phyloP scores from a whole-genome alignment of 257 asterid species.

The Fraxinus excelsior region DNA sequence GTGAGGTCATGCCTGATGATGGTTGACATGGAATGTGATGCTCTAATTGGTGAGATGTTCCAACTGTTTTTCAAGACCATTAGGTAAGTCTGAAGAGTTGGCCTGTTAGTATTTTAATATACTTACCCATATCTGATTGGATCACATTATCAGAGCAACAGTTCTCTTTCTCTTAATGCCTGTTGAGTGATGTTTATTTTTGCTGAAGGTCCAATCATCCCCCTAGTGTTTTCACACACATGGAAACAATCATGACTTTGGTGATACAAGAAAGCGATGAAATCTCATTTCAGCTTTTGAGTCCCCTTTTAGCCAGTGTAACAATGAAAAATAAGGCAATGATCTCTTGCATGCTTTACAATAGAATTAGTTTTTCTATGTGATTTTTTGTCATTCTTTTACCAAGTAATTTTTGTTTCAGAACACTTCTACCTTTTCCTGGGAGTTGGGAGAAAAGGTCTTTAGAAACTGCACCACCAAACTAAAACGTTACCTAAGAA shows the following conservation, averaged over 20 bases:
- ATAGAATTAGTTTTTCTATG: neutral
- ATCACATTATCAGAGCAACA: slow-evolving; percentile 2
- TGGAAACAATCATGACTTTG: slow-evolving; percentile 38
- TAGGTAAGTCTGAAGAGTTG: slow-evolving; percentile 37
- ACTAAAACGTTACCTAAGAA: slow-evolving; percentile 37
- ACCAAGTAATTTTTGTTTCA: slow-evolving; percentile 35
- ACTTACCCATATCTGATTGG: slow-evolving; percentile 3
- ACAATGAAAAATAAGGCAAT: slow-evolving; percentile 35
- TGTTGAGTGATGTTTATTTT: slow-evolving; percentile 13
- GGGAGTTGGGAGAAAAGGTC: slow-evolving; percentile 57
- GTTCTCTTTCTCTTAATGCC: slow-evolving; percentile 16
- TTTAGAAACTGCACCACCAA: slow-evolving; percentile 47
- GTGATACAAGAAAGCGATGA: slow-evolving; percentile 44
- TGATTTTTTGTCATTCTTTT: slow-evolving; percentile 19
- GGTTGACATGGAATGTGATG: slow-evolving; percentile 43
- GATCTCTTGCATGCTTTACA: neutral
- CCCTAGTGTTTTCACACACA: slow-evolving; percentile 25
- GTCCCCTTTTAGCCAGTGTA: slow-evolving; percentile 38
- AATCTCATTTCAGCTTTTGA: slow-evolving; percentile 39
- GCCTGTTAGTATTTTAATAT: slow-evolving; percentile 3
- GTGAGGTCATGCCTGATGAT: slow-evolving; percentile 45
- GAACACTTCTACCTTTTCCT: slow-evolving; percentile 48
- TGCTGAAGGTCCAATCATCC: slow-evolving; percentile 42
- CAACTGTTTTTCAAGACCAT: slow-evolving; percentile 40
- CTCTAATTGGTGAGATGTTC: slow-evolving; percentile 45